These are phyloP conservation scores for Penicillium sp. DNA, from an alignment of 2,329 filamentous ascomycete species.

Conservation along the genomic window DNA sequence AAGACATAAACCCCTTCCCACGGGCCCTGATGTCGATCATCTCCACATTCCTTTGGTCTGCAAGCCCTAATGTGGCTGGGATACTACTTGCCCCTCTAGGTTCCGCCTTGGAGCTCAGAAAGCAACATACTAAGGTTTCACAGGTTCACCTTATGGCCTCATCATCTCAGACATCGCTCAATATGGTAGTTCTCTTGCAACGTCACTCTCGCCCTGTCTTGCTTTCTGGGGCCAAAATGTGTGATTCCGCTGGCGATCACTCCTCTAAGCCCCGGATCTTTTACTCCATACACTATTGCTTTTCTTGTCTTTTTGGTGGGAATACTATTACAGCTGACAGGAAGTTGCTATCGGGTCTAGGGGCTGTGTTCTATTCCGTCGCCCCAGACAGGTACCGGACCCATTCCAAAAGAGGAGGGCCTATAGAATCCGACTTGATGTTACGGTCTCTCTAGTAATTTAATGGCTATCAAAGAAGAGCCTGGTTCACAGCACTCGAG, in stretches of 20 bases:
- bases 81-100: slow-evolving; percentile 15
- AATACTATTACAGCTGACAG: neutral
- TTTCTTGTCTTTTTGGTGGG: neutral
- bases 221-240: neutral
- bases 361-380: neutral
- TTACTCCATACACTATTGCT: neutral
- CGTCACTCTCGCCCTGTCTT: neutral
- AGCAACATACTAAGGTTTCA: slow-evolving; percentile 6
- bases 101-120: neutral
- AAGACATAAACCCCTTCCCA: slow-evolving; percentile 21
- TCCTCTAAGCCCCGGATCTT: neutral
- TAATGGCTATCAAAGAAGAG: neutral
- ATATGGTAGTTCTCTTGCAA: neutral
- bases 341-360: no score
- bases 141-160: neutral
- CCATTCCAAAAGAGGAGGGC: neutral
- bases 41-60: slow-evolving; percentile 1
- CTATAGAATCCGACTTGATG: neutral
- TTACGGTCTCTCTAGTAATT: neutral
- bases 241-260: neutral
- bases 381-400: no score
- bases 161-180: slow-evolving; percentile 4
- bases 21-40: slow-evolving; percentile 19
- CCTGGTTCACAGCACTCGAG: neutral
- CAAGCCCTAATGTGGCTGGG: slow-evolving; percentile 21